Conservation (phyloP, 768 basidiomycete genomes). For the Xerocomellus chrysenteron region DNA sequence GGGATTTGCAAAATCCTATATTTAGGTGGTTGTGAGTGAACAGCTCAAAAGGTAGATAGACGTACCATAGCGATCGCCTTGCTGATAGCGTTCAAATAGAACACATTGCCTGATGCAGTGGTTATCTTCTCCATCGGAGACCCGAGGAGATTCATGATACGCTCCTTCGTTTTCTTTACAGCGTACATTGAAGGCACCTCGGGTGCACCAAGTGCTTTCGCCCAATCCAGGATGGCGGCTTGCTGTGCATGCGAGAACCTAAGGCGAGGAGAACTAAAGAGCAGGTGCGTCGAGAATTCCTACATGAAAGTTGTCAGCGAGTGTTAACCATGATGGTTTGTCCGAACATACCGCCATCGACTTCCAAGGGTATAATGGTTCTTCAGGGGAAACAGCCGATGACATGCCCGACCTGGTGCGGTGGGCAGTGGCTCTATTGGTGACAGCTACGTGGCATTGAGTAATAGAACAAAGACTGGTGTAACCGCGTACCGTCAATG, state of each 20-base stretch:
- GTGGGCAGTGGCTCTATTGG: background rate
- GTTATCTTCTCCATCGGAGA: constrained; percentile 21
- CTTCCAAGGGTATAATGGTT: constrained; percentile 9
- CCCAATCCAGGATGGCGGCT: constrained; percentile 29
- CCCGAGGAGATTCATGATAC: constrained; percentile 17
- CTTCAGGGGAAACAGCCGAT: background rate
- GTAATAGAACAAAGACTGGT: background rate
- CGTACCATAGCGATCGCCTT: constrained; percentile 20
- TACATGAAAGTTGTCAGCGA: constrained; percentile 11
- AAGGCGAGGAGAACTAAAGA: constrained; percentile 32
- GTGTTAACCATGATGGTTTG: background rate
- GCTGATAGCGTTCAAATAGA: constrained; percentile 24
- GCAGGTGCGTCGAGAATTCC: constrained; percentile 30
- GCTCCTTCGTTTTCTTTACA: constrained; percentile 20
- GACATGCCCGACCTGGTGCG: background rate
- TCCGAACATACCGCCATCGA: background rate
- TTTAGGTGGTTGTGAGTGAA: background rate
- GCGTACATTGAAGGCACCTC: constrained; percentile 28
- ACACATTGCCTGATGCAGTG: constrained; percentile 22
- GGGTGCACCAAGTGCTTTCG: constrained; percentile 25
- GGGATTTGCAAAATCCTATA: constrained; percentile 24
- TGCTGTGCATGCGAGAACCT: constrained; percentile 32
- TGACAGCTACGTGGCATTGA: background rate
- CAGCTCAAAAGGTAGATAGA: background rate
- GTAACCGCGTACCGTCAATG: background rate